Conservation (phyloP, 1,284 basidiomycete species). For the Ustilago shanxiensis region DNA sequence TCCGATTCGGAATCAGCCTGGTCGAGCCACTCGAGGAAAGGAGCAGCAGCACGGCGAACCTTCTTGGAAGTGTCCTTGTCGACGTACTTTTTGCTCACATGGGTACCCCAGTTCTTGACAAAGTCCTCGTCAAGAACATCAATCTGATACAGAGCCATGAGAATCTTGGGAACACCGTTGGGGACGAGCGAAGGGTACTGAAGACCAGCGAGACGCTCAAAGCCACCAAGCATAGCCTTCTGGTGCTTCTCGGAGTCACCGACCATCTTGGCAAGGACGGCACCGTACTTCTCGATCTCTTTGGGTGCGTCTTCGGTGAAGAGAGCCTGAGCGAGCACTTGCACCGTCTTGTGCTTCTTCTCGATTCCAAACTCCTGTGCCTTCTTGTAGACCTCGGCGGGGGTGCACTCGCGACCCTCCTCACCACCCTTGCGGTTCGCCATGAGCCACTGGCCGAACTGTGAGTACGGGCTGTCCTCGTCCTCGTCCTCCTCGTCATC, state of each 20-base stretch:
- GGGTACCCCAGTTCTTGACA: conserved; percentile 91
- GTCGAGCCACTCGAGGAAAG: conserved; percentile 78
- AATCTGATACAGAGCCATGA: conserved; percentile 94
- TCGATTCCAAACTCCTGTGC: conserved; percentile 91
- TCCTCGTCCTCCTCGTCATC: conserved; percentile 79
- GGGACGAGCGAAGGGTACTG: conserved; percentile 65
- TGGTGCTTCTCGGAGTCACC: conserved; percentile 86
- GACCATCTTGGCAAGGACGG: conserved; percentile 81
- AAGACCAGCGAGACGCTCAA: conserved; percentile 67
- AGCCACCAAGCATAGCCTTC: conserved; percentile 82
- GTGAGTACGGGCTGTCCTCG: conserved; percentile 78
- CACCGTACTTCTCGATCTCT: conserved; percentile 81
- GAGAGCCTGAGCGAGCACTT: conserved; percentile 86
- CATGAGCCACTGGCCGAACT: conserved; percentile 87
- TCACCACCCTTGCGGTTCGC: conserved; percentile 77
- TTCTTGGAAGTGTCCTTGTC: conserved; percentile 95
- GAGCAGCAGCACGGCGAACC: conserved; percentile 93
- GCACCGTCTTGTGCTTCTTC: conserved; percentile 93
- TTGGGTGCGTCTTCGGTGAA: conserved; percentile 83
- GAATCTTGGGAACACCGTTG: conserved; percentile 82
- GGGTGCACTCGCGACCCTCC: conserved; percentile 54
- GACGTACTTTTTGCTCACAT: conserved; percentile 95
- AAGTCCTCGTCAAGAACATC: conserved; percentile 94
- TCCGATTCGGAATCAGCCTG: conserved; percentile 66
- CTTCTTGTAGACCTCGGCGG: conserved; percentile 84